Conservation (phyloP, 805 yeast genomes). For the Blastobotrys mokoenaii region DNA sequence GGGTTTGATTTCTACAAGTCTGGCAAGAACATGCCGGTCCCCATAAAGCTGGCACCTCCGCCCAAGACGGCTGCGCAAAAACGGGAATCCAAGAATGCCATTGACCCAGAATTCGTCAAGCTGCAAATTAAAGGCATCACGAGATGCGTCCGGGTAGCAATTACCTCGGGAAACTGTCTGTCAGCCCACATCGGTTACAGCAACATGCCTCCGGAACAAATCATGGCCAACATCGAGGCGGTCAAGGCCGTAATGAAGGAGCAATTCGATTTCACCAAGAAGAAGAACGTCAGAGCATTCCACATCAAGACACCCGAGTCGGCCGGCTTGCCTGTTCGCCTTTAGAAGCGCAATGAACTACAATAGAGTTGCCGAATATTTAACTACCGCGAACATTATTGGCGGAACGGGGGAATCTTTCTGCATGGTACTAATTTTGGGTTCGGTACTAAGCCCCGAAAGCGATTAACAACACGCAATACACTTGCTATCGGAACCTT, state of each 20-base stretch:
- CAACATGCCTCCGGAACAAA: conserved; percentile 34
- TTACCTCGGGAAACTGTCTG: conserved; percentile 54
- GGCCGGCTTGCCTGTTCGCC: conserved; percentile 45
- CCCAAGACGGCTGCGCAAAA: conserved; percentile 20
- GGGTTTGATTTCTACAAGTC: conserved; percentile 56
- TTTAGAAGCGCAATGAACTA: no score
- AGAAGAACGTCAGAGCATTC: conserved; percentile 37
- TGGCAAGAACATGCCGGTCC: conserved; percentile 58
- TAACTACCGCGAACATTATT: no score
- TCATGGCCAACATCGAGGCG: conserved; percentile 46
- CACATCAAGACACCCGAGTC: conserved; percentile 62
- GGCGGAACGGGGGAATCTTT: no score
- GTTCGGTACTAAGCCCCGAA: no score
- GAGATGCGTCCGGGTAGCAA: conserved; percentile 53
- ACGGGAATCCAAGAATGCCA: conserved; percentile 23
- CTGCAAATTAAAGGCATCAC: conserved; percentile 59
- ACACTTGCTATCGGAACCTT: no score
- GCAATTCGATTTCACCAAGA: conserved; percentile 38
- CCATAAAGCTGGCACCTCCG: conserved; percentile 36
- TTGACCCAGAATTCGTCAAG: conserved; percentile 57
- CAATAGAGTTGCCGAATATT: no score
- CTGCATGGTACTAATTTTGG: no score
- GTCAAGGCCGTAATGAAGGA: conserved; percentile 42
- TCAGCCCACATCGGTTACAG: conserved; percentile 53
- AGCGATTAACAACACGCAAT: no score